A percentile compares a stretch with the other conserved stretches of the same genome.
phyloP scores from a whole-genome alignment of 2,329 filamentous ascomycete species.

The Phaeosphaeriaceae sp. region DNA sequence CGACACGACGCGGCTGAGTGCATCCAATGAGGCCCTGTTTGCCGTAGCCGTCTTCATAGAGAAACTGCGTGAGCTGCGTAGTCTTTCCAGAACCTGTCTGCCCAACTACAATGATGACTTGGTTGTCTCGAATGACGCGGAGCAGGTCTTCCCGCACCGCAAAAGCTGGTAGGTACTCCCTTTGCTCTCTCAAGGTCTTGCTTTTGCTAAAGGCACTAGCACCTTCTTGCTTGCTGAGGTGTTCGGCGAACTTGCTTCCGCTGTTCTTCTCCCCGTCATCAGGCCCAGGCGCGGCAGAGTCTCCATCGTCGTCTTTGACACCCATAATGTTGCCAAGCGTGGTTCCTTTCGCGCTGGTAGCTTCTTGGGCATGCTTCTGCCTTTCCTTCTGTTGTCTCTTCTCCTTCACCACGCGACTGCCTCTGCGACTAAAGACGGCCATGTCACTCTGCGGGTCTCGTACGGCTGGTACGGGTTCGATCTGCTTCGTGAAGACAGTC shows the following conservation, averaged over 20 bases:
- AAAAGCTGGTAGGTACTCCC: constrained; percentile 93
- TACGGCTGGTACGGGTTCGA: constrained; percentile 93
- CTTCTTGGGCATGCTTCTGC: constrained; percentile 92
- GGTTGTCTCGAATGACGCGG: constrained; percentile 92
- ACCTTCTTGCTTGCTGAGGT: constrained; percentile 83
- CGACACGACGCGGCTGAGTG: constrained; percentile 94
- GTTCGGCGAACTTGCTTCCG: constrained; percentile 82
- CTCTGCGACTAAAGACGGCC: constrained; percentile 96
- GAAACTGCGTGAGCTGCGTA: constrained; percentile 94
- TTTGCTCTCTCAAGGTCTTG: constrained; percentile 88
- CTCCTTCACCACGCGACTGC: constrained; percentile 91
- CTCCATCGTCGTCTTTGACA: constrained; percentile 86
- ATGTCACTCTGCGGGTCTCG: constrained; percentile 96
- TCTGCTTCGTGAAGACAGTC: constrained; percentile 95
- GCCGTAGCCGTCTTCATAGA: constrained; percentile 94
- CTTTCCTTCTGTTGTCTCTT: constrained; percentile 90
- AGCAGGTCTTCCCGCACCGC: constrained; percentile 93
- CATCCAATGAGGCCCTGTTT: constrained; percentile 90
- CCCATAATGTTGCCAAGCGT: constrained; percentile 94
- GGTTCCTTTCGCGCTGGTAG: constrained; percentile 91
- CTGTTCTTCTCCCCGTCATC: constrained; percentile 73
- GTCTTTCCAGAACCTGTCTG: constrained; percentile 98
- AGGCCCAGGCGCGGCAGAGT: constrained; percentile 81
- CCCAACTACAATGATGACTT: constrained; percentile 94
- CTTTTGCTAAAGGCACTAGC: constrained; percentile 92